phyloP scores from a whole-genome alignment of 495 filamentous ascomycete genomes.

The Xanthoparmelia taractica region DNA sequence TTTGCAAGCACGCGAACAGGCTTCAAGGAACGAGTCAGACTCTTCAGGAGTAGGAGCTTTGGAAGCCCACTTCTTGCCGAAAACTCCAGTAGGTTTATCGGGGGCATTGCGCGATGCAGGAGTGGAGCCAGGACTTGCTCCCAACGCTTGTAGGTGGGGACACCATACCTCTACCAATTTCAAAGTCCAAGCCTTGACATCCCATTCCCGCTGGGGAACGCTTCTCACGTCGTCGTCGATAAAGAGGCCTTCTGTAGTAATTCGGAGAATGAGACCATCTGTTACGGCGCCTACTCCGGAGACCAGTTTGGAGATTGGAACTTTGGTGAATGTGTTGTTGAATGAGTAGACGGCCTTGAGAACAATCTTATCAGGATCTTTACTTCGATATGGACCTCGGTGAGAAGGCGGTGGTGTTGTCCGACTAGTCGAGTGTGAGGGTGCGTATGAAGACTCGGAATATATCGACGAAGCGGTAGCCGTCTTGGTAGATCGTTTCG shows the following conservation, averaged over 20 bases:
- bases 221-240: constrained; percentile 89
- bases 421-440: constrained; percentile 72
- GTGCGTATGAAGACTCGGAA: constrained; percentile 77
- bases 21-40: constrained; percentile 51
- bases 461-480: constrained; percentile 54
- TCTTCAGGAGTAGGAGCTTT: constrained; percentile 53
- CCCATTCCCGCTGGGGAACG: constrained; percentile 90
- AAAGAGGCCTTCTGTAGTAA: constrained; percentile 86
- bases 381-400: constrained; percentile 68
- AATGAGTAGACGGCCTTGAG: constrained; percentile 87
- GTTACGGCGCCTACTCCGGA: constrained; percentile 68
- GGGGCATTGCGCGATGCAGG: constrained; percentile 28
- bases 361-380: constrained; percentile 89
- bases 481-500: constrained; percentile 43
- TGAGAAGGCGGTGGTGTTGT: constrained; percentile 77
- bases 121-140: constrained; percentile 35
- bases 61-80: constrained; percentile 35
- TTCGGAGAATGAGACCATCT: constrained; percentile 75
- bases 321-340: constrained; percentile 72
- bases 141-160: constrained; percentile 40
- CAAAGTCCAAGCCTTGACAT: constrained; percentile 95
- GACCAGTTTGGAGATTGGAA: constrained; percentile 72
- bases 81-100: constrained; percentile 28
- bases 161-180: constrained; percentile 89
- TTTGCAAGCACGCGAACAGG: constrained; percentile 54